Evolutionary conservation across 2,329 filamentous ascomycete species (phyloP), one percentile per base, ranked within the genome.

Genomic region (Aspergillus floridensis): DNA sequence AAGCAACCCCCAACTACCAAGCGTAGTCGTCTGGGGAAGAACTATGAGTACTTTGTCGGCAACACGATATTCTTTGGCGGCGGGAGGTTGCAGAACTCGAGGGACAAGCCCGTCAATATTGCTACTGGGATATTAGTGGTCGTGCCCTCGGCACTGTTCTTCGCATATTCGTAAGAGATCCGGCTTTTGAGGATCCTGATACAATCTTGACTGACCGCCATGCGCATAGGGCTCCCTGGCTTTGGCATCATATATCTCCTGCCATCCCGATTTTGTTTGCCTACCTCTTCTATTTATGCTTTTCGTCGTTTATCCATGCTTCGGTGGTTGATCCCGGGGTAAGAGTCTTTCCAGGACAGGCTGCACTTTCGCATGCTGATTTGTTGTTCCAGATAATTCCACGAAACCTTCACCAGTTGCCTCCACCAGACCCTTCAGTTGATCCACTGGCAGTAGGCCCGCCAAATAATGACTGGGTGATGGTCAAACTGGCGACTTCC

Each of bases 241-340:
- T 96, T 56, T 97, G 92, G 92, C 81, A 87, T 66, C 83, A 96
- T 68, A 83, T 96, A 64, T 96, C 91, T 41, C 93, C 93, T 32
- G 92, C 92, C 56, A 86, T 98, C 68, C 95, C 95, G 55, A 86
- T 98, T 67, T 76, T 91, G 48, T 98, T 96, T 78, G 93, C 87
- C 56, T 99, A 99, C 73, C 71, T 97, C n/a, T 92, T 92, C 70
- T 93, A 90, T 73, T 82, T 99, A 29, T 96, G 91, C 76, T 81
- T 97, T 51, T 96, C 93, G 24, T 98, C 95, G 3, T 99, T 98
- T 71, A 71, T 97, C 57, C 93, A 97, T 77, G 95, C 93, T 4
- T 97, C 95, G 2, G 84, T 90, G 56, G 90, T 93, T 49, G 93
- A 99, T 76, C 93, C 95, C 31, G 95, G 95, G 59, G 92, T 96